These are phyloP conservation scores for Acorus calamus DNA, from an alignment of 106 monocot genomes.

Conservation along the genomic window DNA sequence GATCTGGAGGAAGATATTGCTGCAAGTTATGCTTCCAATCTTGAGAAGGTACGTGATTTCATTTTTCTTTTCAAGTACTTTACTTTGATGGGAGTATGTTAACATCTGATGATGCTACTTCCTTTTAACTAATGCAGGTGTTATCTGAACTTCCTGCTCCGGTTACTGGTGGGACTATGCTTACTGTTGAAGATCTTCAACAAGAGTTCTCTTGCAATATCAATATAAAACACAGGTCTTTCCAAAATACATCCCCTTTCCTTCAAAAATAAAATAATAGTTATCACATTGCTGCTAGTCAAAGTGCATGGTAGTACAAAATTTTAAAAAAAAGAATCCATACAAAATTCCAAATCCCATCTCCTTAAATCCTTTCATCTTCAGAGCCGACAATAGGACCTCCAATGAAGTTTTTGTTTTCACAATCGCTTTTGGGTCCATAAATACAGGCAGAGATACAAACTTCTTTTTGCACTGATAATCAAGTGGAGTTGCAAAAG, in stretches of 20 bases:
- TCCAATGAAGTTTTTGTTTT: too few relatives aligned
- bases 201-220: slow-evolving; percentile 88
- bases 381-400: too few relatives aligned
- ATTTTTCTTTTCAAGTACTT: background rate
- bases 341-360: too few relatives aligned
- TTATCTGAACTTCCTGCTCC: slow-evolving; percentile 79
- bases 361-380: too few relatives aligned
- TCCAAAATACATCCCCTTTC: background rate
- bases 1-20: slow-evolving; percentile 79
- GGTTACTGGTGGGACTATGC: slow-evolving; percentile 61
- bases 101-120: background rate
- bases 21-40: slow-evolving; percentile 70
- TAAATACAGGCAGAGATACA: too few relatives aligned
- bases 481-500: too few relatives aligned
- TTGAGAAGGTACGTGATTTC: slow-evolving; percentile 55
- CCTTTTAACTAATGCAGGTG: slow-evolving; percentile 24
- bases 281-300: background rate
- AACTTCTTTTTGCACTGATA: too few relatives aligned
- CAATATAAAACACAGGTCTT: slow-evolving; percentile 82
- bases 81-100: too few relatives aligned
- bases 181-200: slow-evolving; percentile 84
- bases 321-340: too few relatives aligned
- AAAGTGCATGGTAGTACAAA: too few relatives aligned
- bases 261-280: background rate
- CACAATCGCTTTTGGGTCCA: too few relatives aligned